Conservation (phyloP, 495 filamentous ascomycete genomes). For the Massariosphaeria phaeospora region DNA sequence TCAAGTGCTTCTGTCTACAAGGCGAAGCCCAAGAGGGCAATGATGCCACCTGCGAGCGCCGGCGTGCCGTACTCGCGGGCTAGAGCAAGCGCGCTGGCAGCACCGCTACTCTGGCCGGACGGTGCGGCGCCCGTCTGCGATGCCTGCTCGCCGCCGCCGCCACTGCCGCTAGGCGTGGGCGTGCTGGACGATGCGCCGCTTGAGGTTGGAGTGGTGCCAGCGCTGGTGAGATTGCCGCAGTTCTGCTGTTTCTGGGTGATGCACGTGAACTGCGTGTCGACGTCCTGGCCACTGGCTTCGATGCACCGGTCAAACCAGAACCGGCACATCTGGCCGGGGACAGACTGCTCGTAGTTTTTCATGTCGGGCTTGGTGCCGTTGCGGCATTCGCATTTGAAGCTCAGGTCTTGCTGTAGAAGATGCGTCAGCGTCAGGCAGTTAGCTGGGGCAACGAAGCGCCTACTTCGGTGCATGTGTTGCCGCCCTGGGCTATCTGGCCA, state of each 20-base stretch:
- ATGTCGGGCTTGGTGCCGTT: constrained; percentile 52
- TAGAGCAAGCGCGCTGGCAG: constrained; percentile 39
- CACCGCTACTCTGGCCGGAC: constrained; percentile 35
- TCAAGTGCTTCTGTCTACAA: constrained; percentile 40
- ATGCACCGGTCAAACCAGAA: constrained; percentile 51
- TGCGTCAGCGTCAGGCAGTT: not conserved
- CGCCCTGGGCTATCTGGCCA: constrained; percentile 14
- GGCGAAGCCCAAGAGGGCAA: constrained; percentile 48
- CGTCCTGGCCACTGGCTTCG: constrained; percentile 43
- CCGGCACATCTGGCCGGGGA: constrained; percentile 57
- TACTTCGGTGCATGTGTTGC: constrained; percentile 40
- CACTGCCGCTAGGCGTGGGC: not conserved
- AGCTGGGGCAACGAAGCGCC: constrained; percentile 1
- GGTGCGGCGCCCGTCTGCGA: constrained; percentile 21
- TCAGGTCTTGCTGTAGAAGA: constrained; percentile 45
- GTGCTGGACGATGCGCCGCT: constrained; percentile 1
- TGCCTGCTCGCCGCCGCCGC: constrained; percentile 5
- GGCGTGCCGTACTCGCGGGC: constrained; percentile 49
- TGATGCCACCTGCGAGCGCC: constrained; percentile 46
- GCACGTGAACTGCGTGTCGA: constrained; percentile 46
- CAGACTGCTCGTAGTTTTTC: constrained; percentile 48
- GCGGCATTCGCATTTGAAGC: constrained; percentile 52
- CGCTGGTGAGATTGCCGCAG: constrained; percentile 48
- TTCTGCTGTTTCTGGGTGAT: constrained; percentile 38
- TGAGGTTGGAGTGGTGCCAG: constrained; percentile 1